Evolutionary conservation across 805 yeast species (phyloP).

Genomic region (Pichia scutulata): DNA sequence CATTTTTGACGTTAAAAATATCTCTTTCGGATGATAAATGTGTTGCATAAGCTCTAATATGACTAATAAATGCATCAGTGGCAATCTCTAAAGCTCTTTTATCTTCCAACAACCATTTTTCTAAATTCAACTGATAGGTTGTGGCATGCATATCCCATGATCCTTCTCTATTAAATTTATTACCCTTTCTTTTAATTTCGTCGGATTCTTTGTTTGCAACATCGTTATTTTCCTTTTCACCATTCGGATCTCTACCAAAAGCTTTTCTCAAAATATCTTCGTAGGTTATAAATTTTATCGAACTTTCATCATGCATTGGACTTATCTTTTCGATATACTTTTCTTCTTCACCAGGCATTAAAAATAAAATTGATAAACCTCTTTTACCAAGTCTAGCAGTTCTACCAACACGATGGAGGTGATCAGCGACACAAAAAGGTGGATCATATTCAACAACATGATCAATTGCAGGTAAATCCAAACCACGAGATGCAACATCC

Average conservation of each 20-base stretch:
- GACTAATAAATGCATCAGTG: conserved; percentile 76
- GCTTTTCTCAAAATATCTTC: conserved; percentile 32
- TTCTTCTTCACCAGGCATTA: conserved; percentile 88
- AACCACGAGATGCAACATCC: conserved; percentile 96
- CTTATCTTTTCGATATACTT: conserved; percentile 60
- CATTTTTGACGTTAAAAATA: conserved; percentile 68
- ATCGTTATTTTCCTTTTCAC: conserved; percentile 14
- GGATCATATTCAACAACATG: conserved; percentile 91
- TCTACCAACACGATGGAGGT: conserved; percentile 93
- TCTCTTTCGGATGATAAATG: conserved; percentile 76
- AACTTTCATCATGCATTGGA: conserved; percentile 42
- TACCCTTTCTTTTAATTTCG: conserved; percentile 16
- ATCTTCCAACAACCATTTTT: conserved; percentile 79
- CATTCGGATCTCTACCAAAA: conserved; percentile 19
- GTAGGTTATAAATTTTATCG: conserved; percentile 42
- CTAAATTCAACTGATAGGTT: conserved; percentile 88
- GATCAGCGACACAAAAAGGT: conserved; percentile 90
- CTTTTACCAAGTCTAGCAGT: conserved; percentile 94
- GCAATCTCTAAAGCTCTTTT: conserved; percentile 55
- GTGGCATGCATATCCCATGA: conserved; percentile 93
- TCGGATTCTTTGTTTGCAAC: conserved; percentile 19
- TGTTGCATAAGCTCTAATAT: conserved; percentile 92
- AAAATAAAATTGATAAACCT: conserved; percentile 72
- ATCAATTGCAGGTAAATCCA: conserved; percentile 82
- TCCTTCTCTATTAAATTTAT: conserved; percentile 24